Base-by-base conservation (phyloP, 1,284 basidiomycete genomes). In the Ustilago hordei region DNA sequence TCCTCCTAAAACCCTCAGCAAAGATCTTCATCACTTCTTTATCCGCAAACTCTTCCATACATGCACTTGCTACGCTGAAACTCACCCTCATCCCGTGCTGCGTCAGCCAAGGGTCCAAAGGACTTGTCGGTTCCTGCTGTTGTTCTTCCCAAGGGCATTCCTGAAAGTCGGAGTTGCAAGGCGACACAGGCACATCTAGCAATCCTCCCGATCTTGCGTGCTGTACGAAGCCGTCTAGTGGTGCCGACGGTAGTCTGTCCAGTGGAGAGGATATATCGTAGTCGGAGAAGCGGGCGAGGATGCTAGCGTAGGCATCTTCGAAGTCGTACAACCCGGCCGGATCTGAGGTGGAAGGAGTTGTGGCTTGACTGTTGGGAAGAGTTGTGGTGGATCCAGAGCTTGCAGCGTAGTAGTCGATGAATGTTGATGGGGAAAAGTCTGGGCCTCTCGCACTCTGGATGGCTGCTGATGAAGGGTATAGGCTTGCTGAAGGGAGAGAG, bases 111-210 rank as follows among this genome's bases (percentile, higher is more conserved):
- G 71, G 71, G n/a, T 74, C 71, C 15, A 69, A 8, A 17, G 71
- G 71, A 36, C 71, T 74, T 28, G 54, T 43, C 36, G 66, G 71
- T 0, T 7, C 31, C 5, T 64, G 58, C 0, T 55, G 47, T 3
- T 47, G 36, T 0, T 47, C 7, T 15, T 56, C 48, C 59, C 56
- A 60, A 3, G 12, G 13, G 15, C 62, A 28, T 4, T 57, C 34
- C 5, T 17, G 36, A 19, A 61, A 43, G 2, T 65, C 71, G 55
- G 31, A 57, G 62, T 48, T 55, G 66, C 65, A 60, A 61, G 71
- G 71, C 62, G 71, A 74, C 61, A 68, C 55, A 43, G 71, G 71
- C 9, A 74, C 66, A 38, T 74, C 71, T 5, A 68, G 52, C 31
- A 17, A 13, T 11, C 35, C 7, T 19, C 36, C 58, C 4, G 45